These are phyloP conservation scores for Zalerion maritima DNA, from an alignment of 495 filamentous ascomycete genomes.

Conservation along the genomic window DNA sequence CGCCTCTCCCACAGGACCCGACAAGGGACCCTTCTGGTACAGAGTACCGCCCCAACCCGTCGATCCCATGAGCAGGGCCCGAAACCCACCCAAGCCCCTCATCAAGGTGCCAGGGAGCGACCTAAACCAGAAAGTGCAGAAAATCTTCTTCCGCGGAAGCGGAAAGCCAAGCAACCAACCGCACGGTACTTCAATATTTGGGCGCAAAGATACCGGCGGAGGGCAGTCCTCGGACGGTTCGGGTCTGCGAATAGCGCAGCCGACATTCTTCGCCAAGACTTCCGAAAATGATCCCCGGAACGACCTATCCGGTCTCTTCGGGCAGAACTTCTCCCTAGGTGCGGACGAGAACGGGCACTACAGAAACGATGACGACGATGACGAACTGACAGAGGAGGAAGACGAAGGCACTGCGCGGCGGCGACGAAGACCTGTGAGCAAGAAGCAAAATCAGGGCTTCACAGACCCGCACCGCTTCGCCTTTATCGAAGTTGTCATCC, in stretches of 20 bases:
- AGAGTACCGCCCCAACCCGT: conserved; percentile 51
- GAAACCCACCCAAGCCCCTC: conserved; percentile 42
- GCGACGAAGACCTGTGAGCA: too few relatives aligned
- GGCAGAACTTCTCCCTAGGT: conserved; percentile 16
- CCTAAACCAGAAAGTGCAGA: conserved; percentile 24
- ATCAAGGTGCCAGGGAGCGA: conserved; percentile 27
- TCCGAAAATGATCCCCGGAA: conserved; percentile 17
- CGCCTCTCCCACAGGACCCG: conserved; percentile 30
- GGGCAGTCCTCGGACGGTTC: conserved; percentile 4
- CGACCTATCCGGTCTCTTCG: conserved; percentile 17
- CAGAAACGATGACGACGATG: too few relatives aligned
- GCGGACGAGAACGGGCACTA: conserved; percentile 12
- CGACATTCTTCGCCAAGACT: conserved; percentile 15
- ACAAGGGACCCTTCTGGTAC: conserved; percentile 35
- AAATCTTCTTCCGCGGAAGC: conserved; percentile 26
- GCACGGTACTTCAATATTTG: too few relatives aligned
- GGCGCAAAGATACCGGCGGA: conserved; percentile 3
- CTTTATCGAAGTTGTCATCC: too few relatives aligned
- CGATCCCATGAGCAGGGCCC: conserved; percentile 45
- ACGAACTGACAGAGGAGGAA: too few relatives aligned
- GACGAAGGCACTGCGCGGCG: too few relatives aligned
- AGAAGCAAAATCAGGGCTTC: too few relatives aligned
- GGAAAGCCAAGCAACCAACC: conserved; percentile 6
- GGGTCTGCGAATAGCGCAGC: conserved; percentile 12
- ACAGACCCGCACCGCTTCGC: too few relatives aligned